Evolutionary conservation across 805 yeast species (phyloP).

Genomic region (Starmera dryadoides): DNA sequence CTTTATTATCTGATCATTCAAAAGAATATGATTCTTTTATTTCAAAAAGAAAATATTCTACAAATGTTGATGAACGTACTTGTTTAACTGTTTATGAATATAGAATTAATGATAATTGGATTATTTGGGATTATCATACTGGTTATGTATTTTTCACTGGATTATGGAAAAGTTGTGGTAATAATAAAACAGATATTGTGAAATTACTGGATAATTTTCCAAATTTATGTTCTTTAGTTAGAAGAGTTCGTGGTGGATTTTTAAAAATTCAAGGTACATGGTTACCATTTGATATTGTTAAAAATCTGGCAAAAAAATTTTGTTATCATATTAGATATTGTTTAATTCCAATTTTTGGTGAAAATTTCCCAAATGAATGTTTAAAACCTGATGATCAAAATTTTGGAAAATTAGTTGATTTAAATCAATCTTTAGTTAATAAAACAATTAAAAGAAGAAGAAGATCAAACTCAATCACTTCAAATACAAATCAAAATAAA

Average conservation of each 20-base stretch:
- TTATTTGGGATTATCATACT: constrained; percentile 80
- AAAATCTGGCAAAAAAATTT: constrained; percentile 59
- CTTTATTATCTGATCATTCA: constrained; percentile 1
- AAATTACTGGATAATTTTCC: constrained; percentile 39
- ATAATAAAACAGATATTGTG: constrained; percentile 70
- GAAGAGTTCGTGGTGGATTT: constrained; percentile 84
- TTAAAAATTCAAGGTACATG: constrained; percentile 93
- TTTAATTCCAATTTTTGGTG: constrained; percentile 75
- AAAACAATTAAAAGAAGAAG: constrained; percentile 2
- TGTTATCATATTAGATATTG: constrained; percentile 73
- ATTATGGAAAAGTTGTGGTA: constrained; percentile 72
- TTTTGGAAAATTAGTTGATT: constrained; percentile 17
- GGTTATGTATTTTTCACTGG: constrained; percentile 88
- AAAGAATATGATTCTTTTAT: constrained; percentile 5
- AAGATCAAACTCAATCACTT: constrained; percentile 1
- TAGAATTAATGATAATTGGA: constrained; percentile 59
- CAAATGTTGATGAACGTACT: constrained; percentile 66
- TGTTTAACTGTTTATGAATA: constrained; percentile 69
- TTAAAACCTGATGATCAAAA: constrained; percentile 14
- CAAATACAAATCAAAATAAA: not conserved
- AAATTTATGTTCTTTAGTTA: constrained; percentile 22
- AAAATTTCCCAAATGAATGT: constrained; percentile 39
- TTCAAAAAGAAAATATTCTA: constrained; percentile 49
- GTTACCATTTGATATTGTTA: constrained; percentile 70
- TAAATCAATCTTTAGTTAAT: constrained; percentile 4